These are phyloP conservation scores for Salix koriyanagi DNA, from an alignment of 345 rosid genomes.

Conservation along the genomic window DNA sequence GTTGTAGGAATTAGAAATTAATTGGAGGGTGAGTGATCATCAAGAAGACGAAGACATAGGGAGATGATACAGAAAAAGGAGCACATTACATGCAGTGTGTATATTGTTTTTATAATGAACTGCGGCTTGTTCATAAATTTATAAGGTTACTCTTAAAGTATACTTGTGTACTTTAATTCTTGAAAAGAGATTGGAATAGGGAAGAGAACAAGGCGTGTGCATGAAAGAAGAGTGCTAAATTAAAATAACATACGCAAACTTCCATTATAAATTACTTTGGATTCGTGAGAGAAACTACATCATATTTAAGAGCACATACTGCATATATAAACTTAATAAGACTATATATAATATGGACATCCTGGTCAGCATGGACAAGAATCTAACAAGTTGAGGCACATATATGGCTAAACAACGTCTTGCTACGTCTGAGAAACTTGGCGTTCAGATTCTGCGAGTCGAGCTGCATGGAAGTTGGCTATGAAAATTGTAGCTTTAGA, in stretches of 20 bases:
- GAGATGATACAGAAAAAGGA: background rate
- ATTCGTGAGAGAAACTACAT: background rate
- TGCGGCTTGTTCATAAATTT: too few species aligned
- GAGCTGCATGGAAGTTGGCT: slow-evolving; percentile 45
- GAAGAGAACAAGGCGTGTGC: background rate
- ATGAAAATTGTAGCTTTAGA: slow-evolving; percentile 47
- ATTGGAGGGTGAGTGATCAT: too few species aligned
- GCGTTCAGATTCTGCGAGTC: slow-evolving; percentile 39
- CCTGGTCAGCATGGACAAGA: background rate
- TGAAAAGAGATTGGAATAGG: background rate
- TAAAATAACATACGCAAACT: background rate
- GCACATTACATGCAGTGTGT: background rate
- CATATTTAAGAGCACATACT: background rate
- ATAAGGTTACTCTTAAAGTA: too few species aligned
- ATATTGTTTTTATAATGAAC: too few species aligned
- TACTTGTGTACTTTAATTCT: background rate
- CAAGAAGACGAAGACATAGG: background rate
- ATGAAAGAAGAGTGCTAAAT: background rate
- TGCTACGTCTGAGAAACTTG: slow-evolving; percentile 21
- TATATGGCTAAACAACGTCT: background rate
- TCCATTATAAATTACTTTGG: background rate
- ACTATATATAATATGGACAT: background rate
- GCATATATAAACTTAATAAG: background rate
- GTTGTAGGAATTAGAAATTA: too few species aligned
- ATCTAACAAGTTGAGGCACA: background rate